Evolutionary conservation across 176 grass and related monocot genomes (phyloP), one percentile per base, ranked within the genome.

Genomic region (Aegilops speltoides): DNA sequence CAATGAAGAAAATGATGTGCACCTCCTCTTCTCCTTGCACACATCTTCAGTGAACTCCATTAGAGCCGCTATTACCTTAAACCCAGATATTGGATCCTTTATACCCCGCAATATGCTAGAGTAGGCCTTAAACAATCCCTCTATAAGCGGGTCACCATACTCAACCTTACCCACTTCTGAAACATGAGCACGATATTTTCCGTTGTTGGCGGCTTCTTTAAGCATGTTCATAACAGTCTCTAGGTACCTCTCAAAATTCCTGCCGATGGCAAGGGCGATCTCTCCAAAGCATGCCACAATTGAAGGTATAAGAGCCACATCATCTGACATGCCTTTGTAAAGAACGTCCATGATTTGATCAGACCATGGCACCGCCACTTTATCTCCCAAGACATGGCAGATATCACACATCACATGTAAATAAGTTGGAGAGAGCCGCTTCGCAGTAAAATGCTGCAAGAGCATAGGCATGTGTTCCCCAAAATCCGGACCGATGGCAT

Each of bases 221-320:
- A 95, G 89, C 89, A 88, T 95, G 4, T 91, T 87, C 62, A 94
- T 88, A 5, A 83, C 89, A 87, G 88, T 91, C 43, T 85, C 71
- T 24, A 95, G 71, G 38, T 97, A 97, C 73, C 91, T 97, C 59
- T 93, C 89, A 68, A 97, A 97, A 79, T 90, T 84, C 40, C 88
- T 87, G n/a, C 95, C 92, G 12, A 97, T 90, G 11, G 91, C 92
- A 91, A 91, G 90, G 79, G 91, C 93, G 31, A 95, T 95, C 66
- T 91, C 89, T 64, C 95, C 95, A 88, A 95, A 97, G 83, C 93
- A 90, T 43, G 91, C 93, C 69, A 95, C 86, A 87, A 97, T 95
- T 0, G 85, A 76, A 72, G 89, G 87, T 76, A 93, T 88, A 46
- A 97, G 91, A 90, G 84, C 86, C 4, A 86, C 66, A 7, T 37